phyloP scores from a whole-genome alignment of 2,329 filamentous ascomycete genomes.

The Plenodomus lindquistii region DNA sequence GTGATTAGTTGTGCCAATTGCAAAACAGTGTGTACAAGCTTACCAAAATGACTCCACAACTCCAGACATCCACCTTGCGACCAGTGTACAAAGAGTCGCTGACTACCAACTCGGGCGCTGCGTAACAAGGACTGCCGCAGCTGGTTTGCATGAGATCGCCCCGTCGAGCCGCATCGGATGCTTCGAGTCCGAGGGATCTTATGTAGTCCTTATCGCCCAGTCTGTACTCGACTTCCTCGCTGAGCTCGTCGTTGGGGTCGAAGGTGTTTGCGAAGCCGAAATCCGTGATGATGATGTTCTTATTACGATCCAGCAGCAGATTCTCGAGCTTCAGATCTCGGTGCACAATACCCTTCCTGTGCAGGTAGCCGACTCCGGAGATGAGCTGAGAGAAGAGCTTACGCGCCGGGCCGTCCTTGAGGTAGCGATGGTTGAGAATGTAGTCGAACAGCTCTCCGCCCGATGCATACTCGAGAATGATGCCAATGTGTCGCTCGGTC shows the following conservation, averaged over 20 bases:
- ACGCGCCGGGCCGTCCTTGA: constrained; percentile 90
- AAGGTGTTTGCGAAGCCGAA: constrained; percentile 99
- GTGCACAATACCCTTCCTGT: constrained; percentile 98
- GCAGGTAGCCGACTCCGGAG: constrained; percentile 93
- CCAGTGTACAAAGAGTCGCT: constrained; percentile 97
- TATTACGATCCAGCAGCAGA: constrained; percentile 88
- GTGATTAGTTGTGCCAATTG: constrained; percentile 12
- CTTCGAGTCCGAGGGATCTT: constrained; percentile 83
- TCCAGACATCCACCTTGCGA: constrained; percentile 98
- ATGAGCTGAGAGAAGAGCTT: constrained; percentile 93
- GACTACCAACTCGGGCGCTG: constrained; percentile 93
- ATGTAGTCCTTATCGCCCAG: constrained; percentile 86
- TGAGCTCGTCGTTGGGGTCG: constrained; percentile 82
- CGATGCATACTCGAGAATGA: constrained; percentile 97
- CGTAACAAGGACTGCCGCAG: constrained; percentile 97
- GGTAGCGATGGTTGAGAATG: constrained; percentile 93
- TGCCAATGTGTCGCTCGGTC: constrained; percentile 94
- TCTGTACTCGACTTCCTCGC: constrained; percentile 86
- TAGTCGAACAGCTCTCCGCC: constrained; percentile 98
- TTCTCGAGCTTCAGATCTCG: constrained; percentile 97
- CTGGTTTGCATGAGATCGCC: constrained; percentile 99
- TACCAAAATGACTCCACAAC: constrained; percentile 97
- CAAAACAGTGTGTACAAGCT: constrained; percentile 45
- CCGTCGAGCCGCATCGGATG: constrained; percentile 74
- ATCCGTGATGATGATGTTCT: constrained; percentile 99